Evolutionary conservation across 805 yeast genomes (phyloP).

Genomic region (Spathaspora arborariae): DNA sequence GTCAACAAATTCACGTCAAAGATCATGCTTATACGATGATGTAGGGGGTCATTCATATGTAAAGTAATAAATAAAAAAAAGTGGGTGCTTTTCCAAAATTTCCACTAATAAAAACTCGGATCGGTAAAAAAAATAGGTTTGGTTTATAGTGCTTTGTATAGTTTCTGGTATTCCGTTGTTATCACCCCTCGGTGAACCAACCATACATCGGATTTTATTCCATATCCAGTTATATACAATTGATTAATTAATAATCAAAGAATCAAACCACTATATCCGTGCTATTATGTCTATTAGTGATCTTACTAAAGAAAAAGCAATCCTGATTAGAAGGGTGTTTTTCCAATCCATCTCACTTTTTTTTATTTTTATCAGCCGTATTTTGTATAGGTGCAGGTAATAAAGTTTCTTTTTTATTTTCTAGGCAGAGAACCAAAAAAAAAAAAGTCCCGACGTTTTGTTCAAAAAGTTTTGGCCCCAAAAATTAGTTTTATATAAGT

Average conservation of each 20-base stretch:
- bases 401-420: conserved; percentile 3
- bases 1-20: not conserved
- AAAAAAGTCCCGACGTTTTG: not conserved
- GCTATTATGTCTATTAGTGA: too few relatives aligned
- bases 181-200: too few relatives aligned
- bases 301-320: not conserved
- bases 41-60: not conserved
- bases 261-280: too few relatives aligned
- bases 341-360: too few relatives aligned
- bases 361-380: conserved; percentile 2
- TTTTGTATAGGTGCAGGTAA: not conserved
- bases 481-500: not conserved
- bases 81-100: not conserved
- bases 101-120: not conserved
- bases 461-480: not conserved
- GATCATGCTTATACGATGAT: not conserved
- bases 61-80: not conserved
- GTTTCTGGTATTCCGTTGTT: too few relatives aligned
- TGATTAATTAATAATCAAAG: too few relatives aligned
- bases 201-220: too few relatives aligned
- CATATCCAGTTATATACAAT: too few relatives aligned
- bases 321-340: not conserved
- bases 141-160: too few relatives aligned
- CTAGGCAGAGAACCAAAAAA: not conserved
- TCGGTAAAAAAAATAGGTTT: too few relatives aligned